Percentiles rank a stretch among this genome's conserved stretches.
Evolutionary conservation across 2,329 filamentous ascomycete genomes (phyloP).

Genomic region (Juglanconis sp.): DNA sequence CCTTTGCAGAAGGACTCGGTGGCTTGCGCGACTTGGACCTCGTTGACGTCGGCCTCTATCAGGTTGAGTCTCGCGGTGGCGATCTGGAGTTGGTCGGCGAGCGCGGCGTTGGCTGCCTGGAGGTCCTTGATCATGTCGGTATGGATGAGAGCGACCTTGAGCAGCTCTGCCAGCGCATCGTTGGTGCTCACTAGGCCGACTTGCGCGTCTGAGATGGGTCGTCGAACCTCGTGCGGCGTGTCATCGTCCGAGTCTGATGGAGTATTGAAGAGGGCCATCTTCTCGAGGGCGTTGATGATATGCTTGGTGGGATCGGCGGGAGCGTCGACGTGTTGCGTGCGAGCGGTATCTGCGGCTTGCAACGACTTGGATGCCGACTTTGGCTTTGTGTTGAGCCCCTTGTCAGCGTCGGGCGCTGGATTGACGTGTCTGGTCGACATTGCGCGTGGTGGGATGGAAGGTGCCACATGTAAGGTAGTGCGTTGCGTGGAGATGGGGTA

Average conservation of each 20-base stretch:
- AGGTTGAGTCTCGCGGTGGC: neutral
- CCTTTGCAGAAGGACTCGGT: neutral
- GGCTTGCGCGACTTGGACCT: neutral
- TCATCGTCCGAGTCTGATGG: neutral
- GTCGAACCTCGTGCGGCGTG: neutral
- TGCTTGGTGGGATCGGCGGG: neutral
- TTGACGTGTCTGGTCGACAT: too few relatives aligned
- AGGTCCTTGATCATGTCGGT: slow-evolving; percentile 6
- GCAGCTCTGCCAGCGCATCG: neutral
- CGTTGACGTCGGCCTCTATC: neutral
- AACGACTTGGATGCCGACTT: neutral
- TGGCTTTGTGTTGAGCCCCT: neutral
- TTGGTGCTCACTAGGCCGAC: neutral
- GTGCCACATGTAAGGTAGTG: too few relatives aligned
- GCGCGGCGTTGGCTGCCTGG: slow-evolving; percentile 1
- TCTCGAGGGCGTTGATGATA: neutral
- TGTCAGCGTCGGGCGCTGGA: too few relatives aligned
- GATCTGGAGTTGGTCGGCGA: slow-evolving; percentile 16
- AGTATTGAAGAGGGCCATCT: neutral
- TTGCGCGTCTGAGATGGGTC: neutral
- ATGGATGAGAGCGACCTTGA: neutral
- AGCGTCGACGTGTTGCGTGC: neutral
- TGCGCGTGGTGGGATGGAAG: too few relatives aligned
- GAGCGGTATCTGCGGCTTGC: neutral
- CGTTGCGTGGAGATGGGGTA: too few relatives aligned